These are phyloP conservation scores for Rostrohypoxylon terebratum DNA, from an alignment of 495 filamentous ascomycete genomes.

Conservation along the genomic window DNA sequence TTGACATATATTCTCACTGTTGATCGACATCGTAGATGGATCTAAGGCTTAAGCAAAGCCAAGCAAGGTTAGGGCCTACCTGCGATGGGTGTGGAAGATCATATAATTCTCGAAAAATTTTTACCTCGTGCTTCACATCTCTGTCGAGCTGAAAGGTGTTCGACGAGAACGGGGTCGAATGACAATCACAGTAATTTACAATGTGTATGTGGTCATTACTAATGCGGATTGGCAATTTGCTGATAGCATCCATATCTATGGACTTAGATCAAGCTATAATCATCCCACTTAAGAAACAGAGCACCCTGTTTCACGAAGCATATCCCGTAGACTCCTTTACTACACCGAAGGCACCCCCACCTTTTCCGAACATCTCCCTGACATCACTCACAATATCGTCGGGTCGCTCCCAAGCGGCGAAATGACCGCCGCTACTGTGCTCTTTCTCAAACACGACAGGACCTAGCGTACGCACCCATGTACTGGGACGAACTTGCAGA, in stretches of 20 bases:
- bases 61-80: background rate
- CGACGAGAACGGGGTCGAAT: background rate
- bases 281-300: background rate
- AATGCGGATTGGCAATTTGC: background rate
- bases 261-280: background rate
- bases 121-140: background rate
- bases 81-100: background rate
- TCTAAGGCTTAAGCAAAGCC: background rate
- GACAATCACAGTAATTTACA: background rate
- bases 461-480: constrained; percentile 66
- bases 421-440: constrained; percentile 71
- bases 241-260: background rate
- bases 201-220: background rate
- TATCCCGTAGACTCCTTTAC: constrained; percentile 53
- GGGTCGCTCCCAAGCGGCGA: constrained; percentile 71
- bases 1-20: background rate
- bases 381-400: constrained; percentile 67
- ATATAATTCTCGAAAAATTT: background rate
- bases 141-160: background rate
- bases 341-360: constrained; percentile 46
- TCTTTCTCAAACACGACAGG: constrained; percentile 67
- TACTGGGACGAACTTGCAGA: constrained; percentile 60
- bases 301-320: constrained; percentile 18
- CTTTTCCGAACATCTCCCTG: constrained; percentile 65
- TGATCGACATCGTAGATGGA: constrained; percentile 3